Evolutionary conservation across 179 eudicot genomes (phyloP).

Genomic region (Patellifolia procumbens): DNA sequence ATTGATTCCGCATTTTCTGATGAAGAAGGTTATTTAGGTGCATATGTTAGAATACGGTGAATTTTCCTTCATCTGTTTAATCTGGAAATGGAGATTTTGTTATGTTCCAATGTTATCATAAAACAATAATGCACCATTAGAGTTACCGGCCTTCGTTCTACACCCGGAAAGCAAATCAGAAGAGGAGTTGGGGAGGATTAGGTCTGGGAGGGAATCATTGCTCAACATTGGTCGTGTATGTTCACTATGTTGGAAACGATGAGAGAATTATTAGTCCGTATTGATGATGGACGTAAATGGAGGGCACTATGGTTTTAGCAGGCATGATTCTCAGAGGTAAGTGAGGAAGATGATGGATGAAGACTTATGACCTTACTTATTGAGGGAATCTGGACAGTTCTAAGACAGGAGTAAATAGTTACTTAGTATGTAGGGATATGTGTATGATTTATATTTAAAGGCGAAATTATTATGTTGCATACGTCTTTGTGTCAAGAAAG

Average conservation of each 20-base stretch:
- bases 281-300: too few relatives aligned
- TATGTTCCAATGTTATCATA: not conserved
- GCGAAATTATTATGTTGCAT: too few relatives aligned
- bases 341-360: not conserved
- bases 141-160: not conserved
- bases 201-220: not conserved
- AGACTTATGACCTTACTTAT: not conserved
- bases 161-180: not conserved
- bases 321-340: too few relatives aligned
- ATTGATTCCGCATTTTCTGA: too few relatives aligned
- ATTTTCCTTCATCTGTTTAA: not conserved
- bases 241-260: not conserved
- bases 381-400: not conserved
- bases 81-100: not conserved
- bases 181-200: not conserved
- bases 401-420: not conserved
- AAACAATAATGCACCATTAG: not conserved
- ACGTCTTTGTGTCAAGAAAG: too few relatives aligned
- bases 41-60: too few relatives aligned
- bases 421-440: too few relatives aligned
- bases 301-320: too few relatives aligned
- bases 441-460: too few relatives aligned
- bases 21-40: too few relatives aligned
- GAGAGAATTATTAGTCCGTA: not conserved
- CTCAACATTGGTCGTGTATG: not conserved